Evolutionary conservation across 2,329 filamentous ascomycete species (phyloP), one percentile per base, ranked within the genome.

Genomic region (Dactylellina leptospora): DNA sequence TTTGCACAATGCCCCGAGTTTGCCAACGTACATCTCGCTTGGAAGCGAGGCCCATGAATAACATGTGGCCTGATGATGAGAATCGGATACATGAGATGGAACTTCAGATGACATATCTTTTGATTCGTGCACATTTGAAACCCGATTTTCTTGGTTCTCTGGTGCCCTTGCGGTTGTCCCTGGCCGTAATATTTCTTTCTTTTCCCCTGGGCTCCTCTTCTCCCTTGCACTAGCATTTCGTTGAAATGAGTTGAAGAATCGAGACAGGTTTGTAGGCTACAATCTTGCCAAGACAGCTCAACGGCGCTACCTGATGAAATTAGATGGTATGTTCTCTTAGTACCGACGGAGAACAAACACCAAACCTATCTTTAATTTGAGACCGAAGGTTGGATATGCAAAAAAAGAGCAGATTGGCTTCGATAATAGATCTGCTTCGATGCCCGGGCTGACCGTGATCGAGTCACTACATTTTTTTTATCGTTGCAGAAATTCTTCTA

Each of bases 61-160:
- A 70, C 55, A 70, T 55, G 64, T 70, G 64, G 64, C 64, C 64
- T 61, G 25, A 62, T 61, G 44, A 68, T 45, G 27, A 44, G 44
- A 53, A 58, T 56, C 44, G 36, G 61, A 36, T 58, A 54, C 45
- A 30, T 30, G 48, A 69, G 47, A 69, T 48, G 47, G 47, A 42
- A 48, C 44, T 69, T 59, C 63, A 60, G 53, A 61, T 60, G 62
- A 44, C 63, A 60, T 47, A 38, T 55, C 33, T 61, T 60, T 38
- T 38, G 55, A 36, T 47, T 38, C 13, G 23, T 10, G 38, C 30
- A 9, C 36, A 40, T n/a, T n/a, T 53, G 53, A 58, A 60, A 50
- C 33, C 33, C 42, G 44, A 38, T 54, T 28, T 61, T 30, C 42
- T 58, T 16, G 13, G 38, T 56, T 55, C 38, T 16, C 16, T 20